Evolutionary conservation across 345 rosid genomes (phyloP), one percentile per base, ranked within the genome.

Genomic region (Syzygium jambos): DNA sequence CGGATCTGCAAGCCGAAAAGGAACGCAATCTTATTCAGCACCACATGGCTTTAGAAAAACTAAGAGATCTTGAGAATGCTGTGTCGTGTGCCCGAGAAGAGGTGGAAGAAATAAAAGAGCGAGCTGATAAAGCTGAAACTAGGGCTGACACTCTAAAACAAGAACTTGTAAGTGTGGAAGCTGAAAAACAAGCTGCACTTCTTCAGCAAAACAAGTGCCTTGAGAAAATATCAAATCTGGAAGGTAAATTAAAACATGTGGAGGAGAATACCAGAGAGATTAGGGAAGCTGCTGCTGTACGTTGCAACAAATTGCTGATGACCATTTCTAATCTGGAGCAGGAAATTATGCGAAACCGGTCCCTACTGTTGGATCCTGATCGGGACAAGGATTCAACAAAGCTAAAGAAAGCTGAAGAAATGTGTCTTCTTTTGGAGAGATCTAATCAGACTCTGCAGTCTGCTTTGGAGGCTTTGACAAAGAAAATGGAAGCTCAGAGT

Each of bases 401-500:
- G 91, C 88, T 94, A 87, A 93, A 93, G 90, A 92, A 88, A 87
- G 95, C 95, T 41, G 98, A 96, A 93, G 98, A 93, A 90, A 93
- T 90, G 93, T 96, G 96, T 89, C 88, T 85, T 86, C 90, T 91
- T 85, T 90, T 95, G 89, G 98, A 96, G 95, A 93, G 85, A 86
- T 93, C 98, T 84, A 96, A 95, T 91, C 94, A 94, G 85, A 92
- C 93, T 86, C 92, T 97, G 87, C 94, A 95, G 57, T 89, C 95
- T 68, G 98, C 94, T 78, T 83, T 95, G 91, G 97, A 95, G 89
- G 90, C 93, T 88, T 85, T 92, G 86, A 78, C 89, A 86, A 94
- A 92, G 91, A 95, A 94, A 92, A 86, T 93, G 91, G 96, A 93
- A 49, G 88, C 88, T 88, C 98, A 98, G 92, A 93, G 91, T 90